Evolutionary conservation across 2,329 filamentous ascomycete species (phyloP).

Genomic region (Ceratocystis eucalypticola): DNA sequence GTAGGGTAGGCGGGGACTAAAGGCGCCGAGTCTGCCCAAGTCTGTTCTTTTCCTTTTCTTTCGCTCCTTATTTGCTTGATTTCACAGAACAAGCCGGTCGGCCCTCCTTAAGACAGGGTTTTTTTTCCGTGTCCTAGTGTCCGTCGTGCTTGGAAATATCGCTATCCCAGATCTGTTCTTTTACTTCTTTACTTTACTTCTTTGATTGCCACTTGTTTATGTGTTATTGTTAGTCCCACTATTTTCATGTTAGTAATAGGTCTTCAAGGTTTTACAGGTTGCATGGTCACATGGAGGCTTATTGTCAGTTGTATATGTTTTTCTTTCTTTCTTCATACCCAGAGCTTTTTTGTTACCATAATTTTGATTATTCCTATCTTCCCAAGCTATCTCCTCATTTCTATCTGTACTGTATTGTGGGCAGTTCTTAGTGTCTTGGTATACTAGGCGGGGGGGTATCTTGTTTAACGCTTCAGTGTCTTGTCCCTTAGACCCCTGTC

Average conservation of each 20-base stretch:
- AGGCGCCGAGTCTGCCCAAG: neutral
- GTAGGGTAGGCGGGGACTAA: constrained; percentile 26
- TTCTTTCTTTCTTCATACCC: neutral
- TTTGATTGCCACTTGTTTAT: neutral
- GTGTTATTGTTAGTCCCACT: neutral
- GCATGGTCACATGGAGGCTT: too few relatives aligned
- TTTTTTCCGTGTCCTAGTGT: neutral
- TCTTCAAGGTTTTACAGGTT: neutral
- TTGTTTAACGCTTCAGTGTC: too few relatives aligned
- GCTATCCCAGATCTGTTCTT: neutral
- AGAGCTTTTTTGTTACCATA: neutral
- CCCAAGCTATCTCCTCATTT: neutral
- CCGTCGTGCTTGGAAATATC: neutral
- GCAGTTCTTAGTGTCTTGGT: neutral
- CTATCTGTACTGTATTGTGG: neutral
- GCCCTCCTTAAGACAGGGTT: neutral
- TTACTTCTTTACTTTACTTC: neutral
- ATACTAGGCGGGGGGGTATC: too few relatives aligned
- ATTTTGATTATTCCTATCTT: neutral
- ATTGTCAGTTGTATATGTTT: neutral
- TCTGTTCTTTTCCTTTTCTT: neutral
- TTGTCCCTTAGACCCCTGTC: neutral
- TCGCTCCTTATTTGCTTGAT: neutral
- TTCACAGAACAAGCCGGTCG: constrained; percentile 1
- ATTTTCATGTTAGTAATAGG: neutral